Evolutionary conservation across 305 asterid genomes (phyloP), one percentile per base, ranked within the genome.

Genomic region (Fraxinus nigra): DNA sequence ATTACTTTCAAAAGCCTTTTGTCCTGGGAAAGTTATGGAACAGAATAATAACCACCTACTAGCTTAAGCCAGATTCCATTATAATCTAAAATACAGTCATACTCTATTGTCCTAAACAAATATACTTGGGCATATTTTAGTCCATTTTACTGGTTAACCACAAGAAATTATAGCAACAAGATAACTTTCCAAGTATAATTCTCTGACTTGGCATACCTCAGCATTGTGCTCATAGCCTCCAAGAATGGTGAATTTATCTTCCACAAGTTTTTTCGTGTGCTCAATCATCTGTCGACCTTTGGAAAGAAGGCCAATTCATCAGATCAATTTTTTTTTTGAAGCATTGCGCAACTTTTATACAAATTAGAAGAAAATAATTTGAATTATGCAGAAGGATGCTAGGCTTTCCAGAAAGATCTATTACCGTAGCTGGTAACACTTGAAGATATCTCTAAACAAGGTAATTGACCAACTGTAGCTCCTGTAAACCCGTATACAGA

Each of bases 371-470:
- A 78, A 40, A 6, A 75, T 74, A 26, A 26, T 51, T 70, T 38
- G 78, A 74, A 37, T 85, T 74, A 48, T 80, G 81, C 83, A 80
- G 35, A 54, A 34, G 70, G 65, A 33, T 51, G 67, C 69, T 3
- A 18, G 22, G 48, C 78, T 43, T 81, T 43, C 30, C 11, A 13
- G 67, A 35, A 63, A 74, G 77, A 82, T 83, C 77, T 79, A 84
- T 85, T 93, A 94, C 99, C 99, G 84, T 96, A 96, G 93, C 99
- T 96, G 78, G 99, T 96, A 69, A 96, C 99, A 87, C 99, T 96
- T 40, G 99, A 93, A 86, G 99, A 96, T 90, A 96, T 96, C 88
- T 94, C 99, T 82, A 96, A 76, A 86, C 99, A 96, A 86, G 99
- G 99, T 84, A 96, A 89, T 82, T 96, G 99, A 78, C 98, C 98